Evolutionary conservation across 1,284 basidiomycete species (phyloP), one percentile per base, ranked within the genome.

Genomic region (Rhodotorula sp.): DNA sequence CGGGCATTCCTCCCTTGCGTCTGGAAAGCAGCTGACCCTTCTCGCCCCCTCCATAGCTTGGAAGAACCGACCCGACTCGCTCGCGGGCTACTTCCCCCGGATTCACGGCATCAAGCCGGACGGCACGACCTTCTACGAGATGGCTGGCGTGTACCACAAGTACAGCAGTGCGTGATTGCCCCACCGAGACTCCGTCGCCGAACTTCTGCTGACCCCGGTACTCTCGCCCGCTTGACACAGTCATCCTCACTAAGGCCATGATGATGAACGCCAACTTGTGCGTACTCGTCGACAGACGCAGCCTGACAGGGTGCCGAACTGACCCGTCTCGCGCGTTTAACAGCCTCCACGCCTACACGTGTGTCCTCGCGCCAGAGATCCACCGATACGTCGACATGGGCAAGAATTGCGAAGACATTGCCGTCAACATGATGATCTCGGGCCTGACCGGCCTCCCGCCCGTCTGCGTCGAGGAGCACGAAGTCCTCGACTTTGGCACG

Each of bases 261-360:
- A 60, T 60, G 59, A 60, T 60, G 26, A 60, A 60, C 59, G 59
- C 59, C 59, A 60, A 60, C 46, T 60, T 60, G 59, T 60, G 59
- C 46, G 59, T 60, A n/a, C 7, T 7, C 7, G 7, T 48, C 26
- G 6, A 12, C 46, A 1, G 8, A 3, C 6, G 21, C 23, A 57
- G 23, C n/a, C 21, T 52, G n/a, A 31, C 56, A 39, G 57, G 21
- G 49, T 23, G 29, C 56, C 29, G 56, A 57, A 14, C 59, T 60
- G 26, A 60, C 59, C 46, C 12, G 5, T n/a, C 15, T 29, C 16
- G 4, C 46, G 34, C 34, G 34, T 10, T 21, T 8, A 7, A 2
- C 46, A 60, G 59, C 59, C 26, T 60, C 26, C 59, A 60, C 59
- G 59, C 59, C 26, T 60, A 48, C 46, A 60, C 59, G 7, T 60